A percentile compares a stretch with the other conserved stretches of the same genome.
Conservation (phyloP, 768 basidiomycete species). For the Chalciporus sphaerocephalus region DNA sequence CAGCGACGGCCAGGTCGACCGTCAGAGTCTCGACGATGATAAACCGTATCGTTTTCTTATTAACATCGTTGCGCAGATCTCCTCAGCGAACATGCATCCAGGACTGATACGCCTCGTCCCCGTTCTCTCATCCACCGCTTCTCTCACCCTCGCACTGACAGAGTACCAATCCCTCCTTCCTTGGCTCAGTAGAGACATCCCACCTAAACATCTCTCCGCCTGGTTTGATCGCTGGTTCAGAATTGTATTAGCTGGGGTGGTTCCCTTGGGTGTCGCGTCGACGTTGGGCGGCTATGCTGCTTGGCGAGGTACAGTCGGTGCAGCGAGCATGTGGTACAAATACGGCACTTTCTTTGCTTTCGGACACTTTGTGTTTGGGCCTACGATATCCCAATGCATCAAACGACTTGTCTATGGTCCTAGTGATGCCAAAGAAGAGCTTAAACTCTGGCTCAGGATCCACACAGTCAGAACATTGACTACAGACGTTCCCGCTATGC, state of each 20-base stretch:
- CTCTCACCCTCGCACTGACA: constrained; percentile 1
- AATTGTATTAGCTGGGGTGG: not conserved
- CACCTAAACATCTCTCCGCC: not conserved
- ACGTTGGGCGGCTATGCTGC: not conserved
- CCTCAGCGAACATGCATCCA: not conserved
- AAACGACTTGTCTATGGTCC: not conserved
- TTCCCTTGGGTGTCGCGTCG: not conserved
- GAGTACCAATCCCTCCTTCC: constrained; percentile 4
- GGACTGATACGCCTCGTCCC: constrained; percentile 2
- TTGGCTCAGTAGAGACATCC: constrained; percentile 1
- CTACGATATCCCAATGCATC: constrained; percentile 1
- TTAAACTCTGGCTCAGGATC: not conserved
- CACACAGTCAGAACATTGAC: constrained; percentile 1
- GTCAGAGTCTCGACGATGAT: no score
- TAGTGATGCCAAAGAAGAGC: not conserved
- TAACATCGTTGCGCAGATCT: not conserved
- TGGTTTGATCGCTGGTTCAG: constrained; percentile 1
- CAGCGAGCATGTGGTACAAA: not conserved
- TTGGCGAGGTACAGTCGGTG: constrained; percentile 1
- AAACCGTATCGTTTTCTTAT: not conserved
- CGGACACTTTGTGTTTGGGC: constrained; percentile 6
- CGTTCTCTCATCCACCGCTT: constrained; percentile 4
- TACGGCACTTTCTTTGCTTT: constrained; percentile 6
- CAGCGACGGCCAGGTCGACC: no score
- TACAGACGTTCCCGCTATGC: constrained; percentile 4